Evolutionary conservation across 2,329 filamentous ascomycete genomes (phyloP), one percentile per base, ranked within the genome.

Genomic region (Claviceps sp.): DNA sequence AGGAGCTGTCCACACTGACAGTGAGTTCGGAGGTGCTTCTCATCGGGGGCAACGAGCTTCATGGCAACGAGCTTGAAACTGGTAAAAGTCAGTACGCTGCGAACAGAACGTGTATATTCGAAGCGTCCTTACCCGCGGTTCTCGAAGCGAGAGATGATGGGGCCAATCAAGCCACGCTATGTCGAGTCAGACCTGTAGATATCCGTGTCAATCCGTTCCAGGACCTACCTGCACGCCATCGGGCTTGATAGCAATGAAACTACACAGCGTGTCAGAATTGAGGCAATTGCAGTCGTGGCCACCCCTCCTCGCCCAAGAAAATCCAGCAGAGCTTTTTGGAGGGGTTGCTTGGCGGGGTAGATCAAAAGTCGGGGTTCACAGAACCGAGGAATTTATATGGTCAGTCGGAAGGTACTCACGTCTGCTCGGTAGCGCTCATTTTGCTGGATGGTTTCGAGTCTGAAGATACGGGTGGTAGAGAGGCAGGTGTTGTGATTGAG

Each of bases 171-270:
- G 77, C 93, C 93, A 77, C 93, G 91, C 90, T 96, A 55, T 49
- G 8, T 16, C 5, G 24, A 38, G 40, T 50, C 30, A 50, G 49
- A 39, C 30, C n/a, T 42, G 39, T 14, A 10, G 13, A 42, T 17
- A 16, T 3, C 41, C 30, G 22, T 44, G n/a, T 24, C 16, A n/a
- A 1, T 45, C 34, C 11, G 14, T 2, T 45, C 34, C 37, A 16
- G 8, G 53, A 30, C 75, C 63, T 84, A 95, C 89, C 85, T 96
- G 93, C 77, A 97, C 93, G 73, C 93, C 93, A 77, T 97, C 93
- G 65, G 91, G 93, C 89, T 98, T 98, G 83, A 98, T 89, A 71
- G 93, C 93, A 82, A 97, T 97, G 87, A 97, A 97, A 79, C 91
- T 97, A 62, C 14, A 50, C 26, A 52, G 56, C 55, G 44, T 51